Evolutionary conservation across 2,329 filamentous ascomycete genomes (phyloP).

Genomic region (Ophiognomonia clavigignenti-juglandacearum): DNA sequence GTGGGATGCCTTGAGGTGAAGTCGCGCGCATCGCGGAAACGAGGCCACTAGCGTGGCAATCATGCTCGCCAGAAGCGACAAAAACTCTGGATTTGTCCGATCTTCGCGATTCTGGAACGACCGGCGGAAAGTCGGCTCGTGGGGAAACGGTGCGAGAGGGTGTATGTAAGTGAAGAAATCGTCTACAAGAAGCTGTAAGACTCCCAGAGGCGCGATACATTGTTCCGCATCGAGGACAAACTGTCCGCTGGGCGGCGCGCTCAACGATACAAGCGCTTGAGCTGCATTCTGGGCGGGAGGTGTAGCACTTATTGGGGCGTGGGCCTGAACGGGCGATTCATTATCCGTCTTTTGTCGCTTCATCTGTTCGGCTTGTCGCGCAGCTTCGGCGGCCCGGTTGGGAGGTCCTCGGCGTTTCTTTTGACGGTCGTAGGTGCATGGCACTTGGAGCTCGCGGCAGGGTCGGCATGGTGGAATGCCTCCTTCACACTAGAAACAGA

Average conservation of each 20-base stretch:
- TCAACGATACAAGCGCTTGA: constrained; percentile 44
- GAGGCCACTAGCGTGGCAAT: constrained; percentile 68
- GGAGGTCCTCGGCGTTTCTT: constrained; percentile 56
- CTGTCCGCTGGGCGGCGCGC: constrained; percentile 29
- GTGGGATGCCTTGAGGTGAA: constrained; percentile 64
- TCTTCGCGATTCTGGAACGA: constrained; percentile 65
- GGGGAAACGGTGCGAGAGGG: constrained; percentile 71
- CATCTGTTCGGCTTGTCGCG: constrained; percentile 36
- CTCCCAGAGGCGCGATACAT: constrained; percentile 61
- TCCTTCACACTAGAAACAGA: constrained; percentile 42
- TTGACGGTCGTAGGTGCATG: constrained; percentile 52
- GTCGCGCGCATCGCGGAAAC: constrained; percentile 66
- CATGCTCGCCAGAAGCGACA: constrained; percentile 71
- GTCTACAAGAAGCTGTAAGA: constrained; percentile 66
- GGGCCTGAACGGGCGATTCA: constrained; percentile 1
- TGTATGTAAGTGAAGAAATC: constrained; percentile 83
- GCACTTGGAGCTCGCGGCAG: constrained; percentile 51
- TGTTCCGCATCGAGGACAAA: constrained; percentile 54
- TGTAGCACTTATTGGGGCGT: constrained; percentile 18
- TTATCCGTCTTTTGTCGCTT: constrained; percentile 39
- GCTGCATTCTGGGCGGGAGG: constrained; percentile 42
- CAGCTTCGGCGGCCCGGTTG: constrained; percentile 54
- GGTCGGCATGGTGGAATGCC: constrained; percentile 51
- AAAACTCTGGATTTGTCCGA: constrained; percentile 59
- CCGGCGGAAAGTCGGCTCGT: constrained; percentile 71